Evolutionary conservation across 306 rosid genomes (phyloP), one percentile per base, ranked within the genome.

Genomic region (Vigna mungo): DNA sequence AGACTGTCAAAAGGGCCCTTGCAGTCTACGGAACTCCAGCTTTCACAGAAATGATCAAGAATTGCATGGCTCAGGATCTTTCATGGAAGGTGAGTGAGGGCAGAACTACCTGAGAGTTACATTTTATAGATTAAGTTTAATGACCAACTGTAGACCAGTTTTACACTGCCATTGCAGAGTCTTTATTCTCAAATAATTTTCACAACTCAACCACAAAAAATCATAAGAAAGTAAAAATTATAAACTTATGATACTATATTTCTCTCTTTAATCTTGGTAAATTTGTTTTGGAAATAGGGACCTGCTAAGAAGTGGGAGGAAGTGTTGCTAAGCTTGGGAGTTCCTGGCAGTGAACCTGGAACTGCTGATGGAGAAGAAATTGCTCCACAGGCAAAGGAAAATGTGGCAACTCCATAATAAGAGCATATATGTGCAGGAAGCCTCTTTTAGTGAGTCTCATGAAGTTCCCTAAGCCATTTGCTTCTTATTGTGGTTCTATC

Each of bases 281-380:
- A 36, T 77, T 34, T 79, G 68, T 47, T 59, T 18, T 65, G 55
- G 78, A 2, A 25, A 32, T 75, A 90, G 97, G 90, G 85, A 27
- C 96, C 97, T 68, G 93, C 93, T 20, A 90, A 88, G 84, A 86
- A 85, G 81, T 92, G 97, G 97, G 97, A 92, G 82, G 87, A 88
- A 44, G 76, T 72, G 21, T 84, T 92, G 74, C 84, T 90, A 32
- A 86, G 72, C 72, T 71, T 92, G 85, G 97, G 87, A 16, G 93
- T 87, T 59, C 86, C 84, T 11, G 84, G 85, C 43, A 84, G 90
- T 58, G 80, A 86, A 80, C 86, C 91, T 9, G 96, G 97, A 21
- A 78, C 62, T 5, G 93, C 84, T n/a, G 92, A 85, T 20, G 92
- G 92, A 27, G 91, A 92, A 79, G 97, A 92, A 80, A 88, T 90